Base-by-base conservation (phyloP, 352 stramenopile species). In the Globisporangium perplexum region DNA sequence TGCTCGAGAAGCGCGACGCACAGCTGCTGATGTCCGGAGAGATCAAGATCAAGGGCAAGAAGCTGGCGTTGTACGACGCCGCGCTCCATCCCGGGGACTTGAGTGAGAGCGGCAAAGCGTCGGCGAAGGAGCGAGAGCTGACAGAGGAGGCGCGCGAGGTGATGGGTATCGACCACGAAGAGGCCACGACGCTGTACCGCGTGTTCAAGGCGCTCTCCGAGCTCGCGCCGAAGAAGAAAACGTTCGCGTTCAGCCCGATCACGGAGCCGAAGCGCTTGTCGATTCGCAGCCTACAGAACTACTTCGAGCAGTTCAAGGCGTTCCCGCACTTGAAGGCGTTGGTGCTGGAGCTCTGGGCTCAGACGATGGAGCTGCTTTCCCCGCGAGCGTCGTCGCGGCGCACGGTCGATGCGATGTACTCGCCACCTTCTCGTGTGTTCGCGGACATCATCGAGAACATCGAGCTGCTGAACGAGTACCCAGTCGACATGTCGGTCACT, bases 401-500 rank as follows among this genome's bases (percentile, higher is more conserved):
- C 47, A 24, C 28, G 7, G 30, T 36, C n/a, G 11, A 28, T 7
- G 3, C 28, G 8, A 10, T 20, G 10, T 24, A 8, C 15, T 2
- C 46, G 3, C 39, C 46, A n/a, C 15, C 15, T 7, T 20, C 45
- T 15, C 52, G 50, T 3, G 58, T 55, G 18, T 74, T 84, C 44
- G 41, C 56, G 5, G 50, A 55, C 11, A 55, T 88, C 14, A 55
- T 84, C 24, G 54, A 63, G 11, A 78, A 67, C 22, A 54, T 91
- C 14, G 77, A 78, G 30, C 67, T 83, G n/a, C 58, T 91, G 7
- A 71, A 84, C 43, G 67, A 75, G 28, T 91, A 83, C 42, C 80
- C 77, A 3, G 80, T 91, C 18, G 71, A 91, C 28, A 57, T 88
- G 28, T 88, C 73, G 6, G 60, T 91, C 35, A 81, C 75, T n/a